Evolutionary conservation across 2,329 filamentous ascomycete species (phyloP).

Genomic region (Phaeophleospora eucalypticola): DNA sequence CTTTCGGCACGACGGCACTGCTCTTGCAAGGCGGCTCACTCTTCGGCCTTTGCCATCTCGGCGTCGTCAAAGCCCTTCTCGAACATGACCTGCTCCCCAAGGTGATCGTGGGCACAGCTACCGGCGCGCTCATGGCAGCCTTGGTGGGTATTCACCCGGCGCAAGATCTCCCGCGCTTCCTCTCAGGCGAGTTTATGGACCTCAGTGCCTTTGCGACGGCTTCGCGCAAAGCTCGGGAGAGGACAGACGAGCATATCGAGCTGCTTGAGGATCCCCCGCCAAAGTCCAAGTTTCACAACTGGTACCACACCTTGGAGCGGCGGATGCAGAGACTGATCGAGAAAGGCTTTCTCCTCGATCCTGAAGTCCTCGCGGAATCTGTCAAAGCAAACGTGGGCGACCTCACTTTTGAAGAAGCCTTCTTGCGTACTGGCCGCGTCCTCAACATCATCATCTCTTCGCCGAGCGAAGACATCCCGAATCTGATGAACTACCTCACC

Average conservation of each 20-base stretch:
- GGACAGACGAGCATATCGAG: constrained; percentile 52
- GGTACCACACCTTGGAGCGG: constrained; percentile 57
- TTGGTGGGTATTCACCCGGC: constrained; percentile 83
- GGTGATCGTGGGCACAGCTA: constrained; percentile 88
- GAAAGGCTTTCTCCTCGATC: constrained; percentile 81
- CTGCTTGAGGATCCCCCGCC: constrained; percentile 64
- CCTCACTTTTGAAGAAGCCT: constrained; percentile 89
- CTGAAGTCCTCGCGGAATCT: constrained; percentile 75
- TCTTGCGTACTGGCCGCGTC: constrained; percentile 75
- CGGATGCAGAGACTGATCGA: constrained; percentile 65
- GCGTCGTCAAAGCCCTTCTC: constrained; percentile 76
- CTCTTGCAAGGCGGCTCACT: constrained; percentile 82
- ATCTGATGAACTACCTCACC: constrained; percentile 85
- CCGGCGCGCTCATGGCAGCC: constrained; percentile 83
- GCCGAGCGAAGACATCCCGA: constrained; percentile 70
- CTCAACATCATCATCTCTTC: constrained; percentile 89
- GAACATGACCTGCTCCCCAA: constrained; percentile 72
- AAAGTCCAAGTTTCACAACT: constrained; percentile 51
- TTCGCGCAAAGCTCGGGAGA: constrained; percentile 27
- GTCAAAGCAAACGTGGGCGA: constrained; percentile 82
- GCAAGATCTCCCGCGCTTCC: constrained; percentile 71
- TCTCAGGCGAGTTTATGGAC: constrained; percentile 77
- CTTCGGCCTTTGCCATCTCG: constrained; percentile 88
- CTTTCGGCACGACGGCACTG: constrained; percentile 77
- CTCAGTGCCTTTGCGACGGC: constrained; percentile 67